Percentiles rank a stretch among this genome's conserved stretches.
phyloP scores from a whole-genome alignment of 768 basidiomycete species.

The Chiua virens region DNA sequence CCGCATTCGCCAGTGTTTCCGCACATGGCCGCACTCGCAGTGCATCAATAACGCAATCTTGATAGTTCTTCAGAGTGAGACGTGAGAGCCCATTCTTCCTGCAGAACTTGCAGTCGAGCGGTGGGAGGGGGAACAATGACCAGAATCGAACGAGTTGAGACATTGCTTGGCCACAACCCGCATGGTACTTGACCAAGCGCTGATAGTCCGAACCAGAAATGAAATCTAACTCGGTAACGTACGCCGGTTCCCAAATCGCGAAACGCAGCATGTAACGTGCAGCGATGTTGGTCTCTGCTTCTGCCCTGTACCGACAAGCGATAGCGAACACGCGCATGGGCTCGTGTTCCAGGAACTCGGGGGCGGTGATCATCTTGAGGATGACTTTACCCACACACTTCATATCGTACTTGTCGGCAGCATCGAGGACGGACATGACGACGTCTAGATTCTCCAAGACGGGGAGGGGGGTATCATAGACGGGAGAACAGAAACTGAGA shows the following conservation, averaged over 20 bases:
- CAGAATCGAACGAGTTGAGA: constrained; percentile 32
- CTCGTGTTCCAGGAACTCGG: constrained; percentile 34
- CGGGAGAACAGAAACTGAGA: constrained; percentile 50
- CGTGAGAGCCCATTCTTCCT: constrained; percentile 36
- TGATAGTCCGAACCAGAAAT: constrained; percentile 39
- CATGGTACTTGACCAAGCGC: constrained; percentile 36
- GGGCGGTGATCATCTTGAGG: constrained; percentile 31
- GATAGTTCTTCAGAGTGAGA: constrained; percentile 30
- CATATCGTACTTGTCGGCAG: constrained; percentile 54
- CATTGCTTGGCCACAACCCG: constrained; percentile 35
- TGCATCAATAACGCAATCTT: constrained; percentile 34
- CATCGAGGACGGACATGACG: constrained; percentile 42
- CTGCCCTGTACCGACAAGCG: constrained; percentile 37
- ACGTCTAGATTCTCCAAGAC: constrained; percentile 39
- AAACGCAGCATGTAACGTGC: constrained; percentile 37
- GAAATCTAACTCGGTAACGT: constrained; percentile 36
- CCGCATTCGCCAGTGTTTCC: constrained; percentile 28
- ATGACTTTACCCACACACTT: constrained; percentile 39
- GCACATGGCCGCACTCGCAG: constrained; percentile 33
- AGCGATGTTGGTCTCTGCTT: constrained; percentile 36
- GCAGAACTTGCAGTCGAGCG: constrained; percentile 34
- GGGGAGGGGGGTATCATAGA: constrained; percentile 36
- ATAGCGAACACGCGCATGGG: constrained; percentile 38
- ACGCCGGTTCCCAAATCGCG: constrained; percentile 33
- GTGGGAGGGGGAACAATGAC: constrained; percentile 31